A percentile compares a stretch with the other conserved stretches of the same genome.
Evolutionary conservation across 208 protist genomes (phyloP).

Genomic region (Lotmaria passim): DNA sequence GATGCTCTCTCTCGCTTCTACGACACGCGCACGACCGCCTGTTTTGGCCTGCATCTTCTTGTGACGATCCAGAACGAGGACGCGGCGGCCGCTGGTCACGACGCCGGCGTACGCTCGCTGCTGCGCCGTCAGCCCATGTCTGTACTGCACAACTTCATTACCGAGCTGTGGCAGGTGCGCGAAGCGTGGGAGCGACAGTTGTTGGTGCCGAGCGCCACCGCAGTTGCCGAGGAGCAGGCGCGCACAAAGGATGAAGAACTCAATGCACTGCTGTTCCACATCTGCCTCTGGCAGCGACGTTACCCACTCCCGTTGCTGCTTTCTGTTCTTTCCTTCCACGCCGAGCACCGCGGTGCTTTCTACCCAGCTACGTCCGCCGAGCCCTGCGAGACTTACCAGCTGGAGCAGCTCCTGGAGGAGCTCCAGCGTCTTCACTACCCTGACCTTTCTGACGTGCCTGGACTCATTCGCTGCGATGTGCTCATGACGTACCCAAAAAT

Average conservation of each 20-base stretch:
- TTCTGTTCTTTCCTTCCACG: conserved; percentile 44
- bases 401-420: conserved; percentile 60
- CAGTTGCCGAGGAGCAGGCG: conserved; percentile 8
- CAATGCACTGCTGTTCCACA: conserved; percentile 56
- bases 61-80: conserved; percentile 20
- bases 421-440: conserved; percentile 37
- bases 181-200: conserved; percentile 28
- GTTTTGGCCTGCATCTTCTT: conserved; percentile 31
- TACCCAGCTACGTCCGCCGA: background rate
- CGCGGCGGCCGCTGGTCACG: background rate
- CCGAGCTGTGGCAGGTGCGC: conserved; percentile 16
- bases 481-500: conserved; percentile 66
- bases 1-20: conserved; percentile 12
- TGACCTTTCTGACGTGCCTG: conserved; percentile 38
- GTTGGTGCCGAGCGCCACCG: conserved; percentile 11
- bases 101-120: conserved; percentile 12
- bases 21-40: conserved; percentile 8
- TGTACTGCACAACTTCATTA: conserved; percentile 27
- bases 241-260: conserved; percentile 1
- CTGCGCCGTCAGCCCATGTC: conserved; percentile 32
- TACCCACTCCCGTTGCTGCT: conserved; percentile 61
- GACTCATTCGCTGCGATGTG: conserved; percentile 73
- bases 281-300: conserved; percentile 79
- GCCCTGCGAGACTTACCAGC: conserved; percentile 11
- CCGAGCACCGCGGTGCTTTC: conserved; percentile 22